Evolutionary conservation across 2,329 filamentous ascomycete genomes (phyloP).

Genomic region (Colletotrichum eremochloae): DNA sequence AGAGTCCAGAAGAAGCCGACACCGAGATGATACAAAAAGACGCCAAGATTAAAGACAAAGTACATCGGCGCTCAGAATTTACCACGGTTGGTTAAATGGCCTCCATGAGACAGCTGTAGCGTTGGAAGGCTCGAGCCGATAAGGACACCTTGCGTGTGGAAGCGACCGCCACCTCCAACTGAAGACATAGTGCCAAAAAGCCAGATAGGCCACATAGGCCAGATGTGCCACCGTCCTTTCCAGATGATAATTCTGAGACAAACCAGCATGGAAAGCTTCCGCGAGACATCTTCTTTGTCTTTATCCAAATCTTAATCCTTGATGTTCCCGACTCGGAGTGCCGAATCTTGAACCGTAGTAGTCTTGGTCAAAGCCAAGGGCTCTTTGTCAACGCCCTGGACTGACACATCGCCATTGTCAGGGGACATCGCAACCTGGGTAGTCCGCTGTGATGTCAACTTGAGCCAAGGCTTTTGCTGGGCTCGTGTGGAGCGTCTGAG

Average conservation of each 20-base stretch:
- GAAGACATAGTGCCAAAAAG: not conserved
- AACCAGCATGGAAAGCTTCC: not conserved
- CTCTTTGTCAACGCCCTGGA: not conserved
- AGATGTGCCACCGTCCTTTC: constrained; percentile 3
- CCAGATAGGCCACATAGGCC: not conserved
- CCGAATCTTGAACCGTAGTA: not conserved
- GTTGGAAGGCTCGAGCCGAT: constrained; percentile 2
- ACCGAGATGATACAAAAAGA: not conserved
- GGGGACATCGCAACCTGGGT: too few relatives aligned
- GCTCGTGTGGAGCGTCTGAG: constrained; percentile 49
- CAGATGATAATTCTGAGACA: constrained; percentile 2
- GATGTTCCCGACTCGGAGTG: not conserved
- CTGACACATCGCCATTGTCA: not conserved
- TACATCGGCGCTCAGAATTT: constrained; percentile 5
- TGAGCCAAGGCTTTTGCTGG: too few relatives aligned
- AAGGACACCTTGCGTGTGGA: constrained; percentile 1
- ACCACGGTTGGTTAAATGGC: not conserved
- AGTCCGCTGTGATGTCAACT: too few relatives aligned
- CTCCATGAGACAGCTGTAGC: not conserved
- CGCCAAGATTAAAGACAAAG: not conserved
- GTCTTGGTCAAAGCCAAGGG: not conserved
- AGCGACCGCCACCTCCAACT: not conserved
- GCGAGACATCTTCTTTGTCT: not conserved
- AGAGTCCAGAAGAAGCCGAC: constrained; percentile 4
- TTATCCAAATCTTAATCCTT: not conserved